A percentile compares a stretch with the other conserved stretches of the same genome.
phyloP scores from a whole-genome alignment of 371 early-diverging fungal species.

The Lichtheimia ramosa region DNA sequence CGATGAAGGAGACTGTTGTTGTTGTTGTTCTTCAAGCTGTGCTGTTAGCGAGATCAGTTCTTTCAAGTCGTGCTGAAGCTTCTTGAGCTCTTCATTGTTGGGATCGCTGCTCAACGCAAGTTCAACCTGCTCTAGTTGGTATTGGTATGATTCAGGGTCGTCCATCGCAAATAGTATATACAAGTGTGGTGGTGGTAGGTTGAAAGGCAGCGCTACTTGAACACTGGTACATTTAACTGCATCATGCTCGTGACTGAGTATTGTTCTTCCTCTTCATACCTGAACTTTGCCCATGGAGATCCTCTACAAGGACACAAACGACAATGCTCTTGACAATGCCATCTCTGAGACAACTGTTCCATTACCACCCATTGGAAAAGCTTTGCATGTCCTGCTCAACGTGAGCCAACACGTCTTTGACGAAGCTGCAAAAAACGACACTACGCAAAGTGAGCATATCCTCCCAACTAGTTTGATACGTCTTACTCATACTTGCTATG shows the following conservation, averaged over 20 bases:
- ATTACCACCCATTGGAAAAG: slow-evolving; percentile 5
- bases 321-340: no score
- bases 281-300: no score
- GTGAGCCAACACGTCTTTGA: slow-evolving; percentile 2
- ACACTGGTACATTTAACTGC: no score
- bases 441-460: not conserved
- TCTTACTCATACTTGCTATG: not conserved
- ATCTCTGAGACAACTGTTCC: slow-evolving; percentile 1
- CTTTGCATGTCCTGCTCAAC: slow-evolving; percentile 5
- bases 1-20: slow-evolving; percentile 6
- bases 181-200: no score
- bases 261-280: no score
- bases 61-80: slow-evolving; percentile 65
- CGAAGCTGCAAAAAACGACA: not conserved
- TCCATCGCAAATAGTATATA: slow-evolving; percentile 15
- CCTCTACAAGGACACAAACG: no score
- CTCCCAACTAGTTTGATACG: not conserved
- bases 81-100: slow-evolving; percentile 67
- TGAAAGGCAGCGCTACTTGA: no score
- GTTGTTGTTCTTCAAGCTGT: slow-evolving; percentile 34
- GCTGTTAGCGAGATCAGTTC: slow-evolving; percentile 69
- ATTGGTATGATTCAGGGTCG: slow-evolving; percentile 67
- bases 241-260: no score
- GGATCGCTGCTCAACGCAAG: slow-evolving; percentile 70
- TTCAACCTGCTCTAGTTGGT: slow-evolving; percentile 76